phyloP scores from a whole-genome alignment of 2,329 filamentous ascomycete species.

The Paraphaeosphaeria sporulosa region DNA sequence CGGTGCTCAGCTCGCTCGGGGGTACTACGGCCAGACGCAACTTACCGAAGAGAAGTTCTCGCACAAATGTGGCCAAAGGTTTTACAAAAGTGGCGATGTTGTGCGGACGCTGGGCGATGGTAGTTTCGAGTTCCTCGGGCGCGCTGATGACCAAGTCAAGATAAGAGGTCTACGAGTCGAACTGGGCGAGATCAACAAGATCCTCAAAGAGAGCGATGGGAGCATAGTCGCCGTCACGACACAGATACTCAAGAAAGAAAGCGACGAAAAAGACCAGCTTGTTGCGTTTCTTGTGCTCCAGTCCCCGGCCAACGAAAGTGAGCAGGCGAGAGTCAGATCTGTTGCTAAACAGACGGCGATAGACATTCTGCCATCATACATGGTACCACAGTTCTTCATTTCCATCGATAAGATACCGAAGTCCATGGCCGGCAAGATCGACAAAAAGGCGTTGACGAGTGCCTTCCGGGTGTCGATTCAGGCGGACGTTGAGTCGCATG shows the following conservation, averaged over 20 bases:
- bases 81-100: constrained; percentile 50
- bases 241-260: constrained; percentile 40
- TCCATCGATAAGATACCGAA: constrained; percentile 43
- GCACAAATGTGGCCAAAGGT: constrained; percentile 35
- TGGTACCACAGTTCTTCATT: constrained; percentile 49
- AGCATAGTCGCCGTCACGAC: constrained; percentile 35
- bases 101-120: constrained; percentile 49
- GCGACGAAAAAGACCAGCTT: constrained; percentile 41
- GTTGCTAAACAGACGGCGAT: constrained; percentile 27
- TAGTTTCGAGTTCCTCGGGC: constrained; percentile 51
- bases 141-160: constrained; percentile 51
- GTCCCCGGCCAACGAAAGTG: constrained; percentile 9
- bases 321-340: constrained; percentile 25
- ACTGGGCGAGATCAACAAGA: constrained; percentile 48
- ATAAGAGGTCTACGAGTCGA: constrained; percentile 49
- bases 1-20: constrained; percentile 55
- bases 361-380: constrained; percentile 44
- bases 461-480: constrained; percentile 38
- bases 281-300: constrained; percentile 42
- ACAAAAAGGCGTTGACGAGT: constrained; percentile 42
- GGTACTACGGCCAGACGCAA: constrained; percentile 50
- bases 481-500: constrained; percentile 5
- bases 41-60: constrained; percentile 45
- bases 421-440: constrained; percentile 52
- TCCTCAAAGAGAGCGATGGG: constrained; percentile 33